Percentiles rank a stretch among this genome's conserved stretches.
phyloP scores from a whole-genome alignment of 768 basidiomycete genomes.

The Boletus tylopilopsis region DNA sequence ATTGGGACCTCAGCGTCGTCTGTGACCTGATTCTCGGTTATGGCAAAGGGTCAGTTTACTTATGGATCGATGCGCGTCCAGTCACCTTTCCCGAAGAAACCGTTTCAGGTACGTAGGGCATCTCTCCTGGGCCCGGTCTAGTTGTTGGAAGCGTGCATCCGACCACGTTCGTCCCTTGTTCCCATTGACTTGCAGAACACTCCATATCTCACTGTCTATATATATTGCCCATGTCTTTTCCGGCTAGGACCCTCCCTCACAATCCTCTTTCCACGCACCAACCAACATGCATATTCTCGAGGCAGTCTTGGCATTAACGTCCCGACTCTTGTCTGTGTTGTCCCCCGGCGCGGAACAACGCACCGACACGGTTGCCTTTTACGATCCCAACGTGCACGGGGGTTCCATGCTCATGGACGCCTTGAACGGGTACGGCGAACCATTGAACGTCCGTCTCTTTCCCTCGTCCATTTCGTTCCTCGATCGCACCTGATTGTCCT shows the following conservation, averaged over 20 bases:
- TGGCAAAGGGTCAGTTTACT: too few relatives aligned
- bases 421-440: conserved; percentile 37
- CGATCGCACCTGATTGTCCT: background rate
- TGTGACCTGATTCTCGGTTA: too few relatives aligned
- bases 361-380: conserved; percentile 24
- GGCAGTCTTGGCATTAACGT: background rate
- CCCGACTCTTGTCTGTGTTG: conserved; percentile 4
- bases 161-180: background rate
- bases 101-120: background rate
- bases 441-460: conserved; percentile 38
- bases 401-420: conserved; percentile 44
- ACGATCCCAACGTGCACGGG: conserved; percentile 33
- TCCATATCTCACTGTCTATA: background rate
- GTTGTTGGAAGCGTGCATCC: background rate
- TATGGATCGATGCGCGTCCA: too few relatives aligned
- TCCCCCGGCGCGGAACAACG: background rate
- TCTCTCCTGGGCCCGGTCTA: background rate
- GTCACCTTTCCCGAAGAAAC: background rate
- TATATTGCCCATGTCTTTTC: background rate
- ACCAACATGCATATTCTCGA: conserved; percentile 6
- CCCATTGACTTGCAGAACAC: background rate
- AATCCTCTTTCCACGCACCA: background rate
- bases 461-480: background rate
- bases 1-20: too few relatives aligned
- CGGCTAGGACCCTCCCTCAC: too few relatives aligned